Percentiles rank a stretch among this genome's conserved stretches.
Evolutionary conservation across 2,329 filamentous ascomycete species (phyloP).

Genomic region (Colletotrichum chrysophilum): DNA sequence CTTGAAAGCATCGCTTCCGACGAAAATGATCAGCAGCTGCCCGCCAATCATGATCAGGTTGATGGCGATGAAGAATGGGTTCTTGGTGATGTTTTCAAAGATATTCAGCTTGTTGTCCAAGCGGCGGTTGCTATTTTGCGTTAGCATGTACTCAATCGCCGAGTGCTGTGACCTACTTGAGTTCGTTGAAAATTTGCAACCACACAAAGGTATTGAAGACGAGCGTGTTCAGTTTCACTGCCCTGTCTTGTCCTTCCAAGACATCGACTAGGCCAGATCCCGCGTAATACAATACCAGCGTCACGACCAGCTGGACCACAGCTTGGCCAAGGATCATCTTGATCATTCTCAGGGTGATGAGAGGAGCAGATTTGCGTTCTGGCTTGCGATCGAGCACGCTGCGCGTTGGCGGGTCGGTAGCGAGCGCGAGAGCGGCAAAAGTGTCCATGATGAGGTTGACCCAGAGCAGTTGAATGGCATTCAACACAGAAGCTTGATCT

Average conservation of each 20-base stretch:
- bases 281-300: slow-evolving; percentile 40
- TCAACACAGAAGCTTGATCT: slow-evolving; percentile 57
- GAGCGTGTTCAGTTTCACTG: slow-evolving; percentile 59
- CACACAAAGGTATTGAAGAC: slow-evolving; percentile 89
- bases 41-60: slow-evolving; percentile 83
- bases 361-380: slow-evolving; percentile 34
- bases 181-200: slow-evolving; percentile 76
- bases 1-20: slow-evolving; percentile 78
- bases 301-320: slow-evolving; percentile 62
- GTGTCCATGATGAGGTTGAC: slow-evolving; percentile 71
- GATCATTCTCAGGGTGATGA: slow-evolving; percentile 47
- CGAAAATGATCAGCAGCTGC: slow-evolving; percentile 84
- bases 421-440: slow-evolving; percentile 58
- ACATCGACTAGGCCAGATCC: not conserved
- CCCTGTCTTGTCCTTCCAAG: slow-evolving; percentile 45
- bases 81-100: slow-evolving; percentile 79
- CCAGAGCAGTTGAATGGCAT: slow-evolving; percentile 66
- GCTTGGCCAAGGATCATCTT: slow-evolving; percentile 71
- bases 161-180: slow-evolving; percentile 52
- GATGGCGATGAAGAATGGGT: slow-evolving; percentile 83
- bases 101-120: slow-evolving; percentile 90
- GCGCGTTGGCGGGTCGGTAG: slow-evolving; percentile 37
- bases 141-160: slow-evolving; percentile 32
- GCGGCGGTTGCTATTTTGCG: slow-evolving; percentile 68
- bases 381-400: slow-evolving; percentile 51